A percentile compares a stretch with the other conserved stretches of the same genome.
Evolutionary conservation across 768 basidiomycete genomes (phyloP).

Genomic region (Rubroboletus pulcherrimus): DNA sequence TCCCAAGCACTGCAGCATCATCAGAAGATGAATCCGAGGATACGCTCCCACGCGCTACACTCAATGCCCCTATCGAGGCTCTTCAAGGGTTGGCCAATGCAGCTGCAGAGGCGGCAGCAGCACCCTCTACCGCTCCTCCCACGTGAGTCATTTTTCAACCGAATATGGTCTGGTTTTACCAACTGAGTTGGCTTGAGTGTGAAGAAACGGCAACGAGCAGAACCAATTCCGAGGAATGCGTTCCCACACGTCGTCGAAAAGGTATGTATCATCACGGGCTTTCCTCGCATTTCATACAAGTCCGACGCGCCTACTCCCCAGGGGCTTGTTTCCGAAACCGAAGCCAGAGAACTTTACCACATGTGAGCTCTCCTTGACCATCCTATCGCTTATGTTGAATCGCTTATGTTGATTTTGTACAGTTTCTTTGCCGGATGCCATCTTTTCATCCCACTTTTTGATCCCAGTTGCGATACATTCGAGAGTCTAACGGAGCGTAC

Average conservation of each 20-base stretch:
- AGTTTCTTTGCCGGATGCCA: slow-evolving; percentile 97
- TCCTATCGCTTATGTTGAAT: slow-evolving; percentile 3
- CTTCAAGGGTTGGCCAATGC: slow-evolving; percentile 93
- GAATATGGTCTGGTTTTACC: neutral
- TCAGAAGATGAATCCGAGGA: slow-evolving; percentile 93
- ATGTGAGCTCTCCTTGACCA: slow-evolving; percentile 53
- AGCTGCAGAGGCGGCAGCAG: slow-evolving; percentile 88
- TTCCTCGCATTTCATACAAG: neutral
- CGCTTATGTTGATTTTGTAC: slow-evolving; percentile 13
- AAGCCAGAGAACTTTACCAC: slow-evolving; percentile 88
- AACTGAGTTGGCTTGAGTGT: slow-evolving; percentile 32
- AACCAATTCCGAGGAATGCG: slow-evolving; percentile 79
- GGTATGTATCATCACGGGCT: slow-evolving; percentile 32
- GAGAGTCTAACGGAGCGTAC: slow-evolving; percentile 88
- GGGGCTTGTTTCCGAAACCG: slow-evolving; percentile 80
- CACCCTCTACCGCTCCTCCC: slow-evolving; percentile 59
- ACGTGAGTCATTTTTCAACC: slow-evolving; percentile 37
- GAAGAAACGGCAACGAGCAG: slow-evolving; percentile 81
- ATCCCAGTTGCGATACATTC: slow-evolving; percentile 89
- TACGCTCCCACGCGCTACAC: slow-evolving; percentile 73
- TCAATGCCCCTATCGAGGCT: slow-evolving; percentile 93
- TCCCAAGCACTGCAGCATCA: slow-evolving; percentile 77
- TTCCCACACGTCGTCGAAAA: slow-evolving; percentile 91
- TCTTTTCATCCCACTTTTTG: slow-evolving; percentile 94
- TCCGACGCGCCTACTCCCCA: slow-evolving; percentile 28